Evolutionary conservation across 140 eudicot species (phyloP).

Genomic region (Ambrosia hybrid): DNA sequence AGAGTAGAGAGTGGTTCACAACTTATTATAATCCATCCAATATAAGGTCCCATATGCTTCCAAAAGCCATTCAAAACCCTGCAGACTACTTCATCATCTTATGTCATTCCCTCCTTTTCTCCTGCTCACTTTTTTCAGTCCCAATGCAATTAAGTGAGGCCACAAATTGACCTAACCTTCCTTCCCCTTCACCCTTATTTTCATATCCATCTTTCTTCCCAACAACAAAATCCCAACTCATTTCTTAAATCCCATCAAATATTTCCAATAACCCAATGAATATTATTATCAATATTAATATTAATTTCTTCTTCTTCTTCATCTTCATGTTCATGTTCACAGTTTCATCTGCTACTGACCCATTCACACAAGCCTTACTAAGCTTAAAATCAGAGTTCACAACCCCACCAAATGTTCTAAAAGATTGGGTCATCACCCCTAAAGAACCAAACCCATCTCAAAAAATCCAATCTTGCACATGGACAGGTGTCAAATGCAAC

Average conservation of each 20-base stretch:
- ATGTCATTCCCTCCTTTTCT: slow-evolving; percentile 8
- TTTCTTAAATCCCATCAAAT: background rate
- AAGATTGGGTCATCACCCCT: slow-evolving; percentile 66
- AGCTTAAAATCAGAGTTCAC: slow-evolving; percentile 69
- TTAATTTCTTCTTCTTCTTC: background rate
- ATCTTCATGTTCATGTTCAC: slow-evolving; percentile 32
- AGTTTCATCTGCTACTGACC: slow-evolving; percentile 46
- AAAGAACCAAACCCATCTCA: slow-evolving; percentile 35
- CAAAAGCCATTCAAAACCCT: slow-evolving; percentile 10
- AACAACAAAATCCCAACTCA: background rate
- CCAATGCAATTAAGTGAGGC: background rate
- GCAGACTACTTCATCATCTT: background rate
- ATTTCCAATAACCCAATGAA: background rate
- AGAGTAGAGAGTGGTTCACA: slow-evolving; percentile 9
- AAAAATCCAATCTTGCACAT: slow-evolving; percentile 67
- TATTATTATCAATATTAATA: background rate
- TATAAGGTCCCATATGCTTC: slow-evolving; percentile 18
- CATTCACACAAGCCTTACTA: slow-evolving; percentile 59
- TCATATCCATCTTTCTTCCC: background rate
- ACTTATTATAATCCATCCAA: slow-evolving; percentile 11
- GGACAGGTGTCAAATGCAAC: slow-evolving; percentile 75
- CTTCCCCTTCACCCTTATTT: too few relatives aligned
- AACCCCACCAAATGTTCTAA: slow-evolving; percentile 39
- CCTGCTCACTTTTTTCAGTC: background rate
- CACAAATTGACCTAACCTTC: slow-evolving; percentile 6